Percentiles rank a stretch among this genome's conserved stretches.
These are phyloP conservation scores for Colletotrichum lini DNA, from an alignment of 2,329 filamentous ascomycete genomes.

Conservation along the genomic window DNA sequence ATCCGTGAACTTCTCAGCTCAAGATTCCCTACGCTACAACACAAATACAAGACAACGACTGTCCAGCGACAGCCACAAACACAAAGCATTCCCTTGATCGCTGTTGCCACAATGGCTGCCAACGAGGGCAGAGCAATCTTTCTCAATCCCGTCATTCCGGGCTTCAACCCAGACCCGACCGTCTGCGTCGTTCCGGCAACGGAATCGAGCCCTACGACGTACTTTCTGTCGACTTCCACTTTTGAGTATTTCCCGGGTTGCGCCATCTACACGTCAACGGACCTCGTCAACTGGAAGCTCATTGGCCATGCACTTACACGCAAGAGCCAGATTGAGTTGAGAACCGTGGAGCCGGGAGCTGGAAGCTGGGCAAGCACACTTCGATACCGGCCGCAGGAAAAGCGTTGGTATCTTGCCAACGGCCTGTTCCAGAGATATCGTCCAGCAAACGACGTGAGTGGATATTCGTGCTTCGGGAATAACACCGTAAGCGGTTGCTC, in stretches of 20 bases:
- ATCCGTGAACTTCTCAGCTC: neutral
- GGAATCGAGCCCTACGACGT: conserved; percentile 52
- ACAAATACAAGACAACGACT: neutral
- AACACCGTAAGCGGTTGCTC: neutral
- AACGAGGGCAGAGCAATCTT: conserved; percentile 46
- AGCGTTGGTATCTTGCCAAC: conserved; percentile 62
- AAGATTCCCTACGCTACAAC: neutral
- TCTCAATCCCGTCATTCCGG: conserved; percentile 68
- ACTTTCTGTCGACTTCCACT: conserved; percentile 72
- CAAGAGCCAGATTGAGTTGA: conserved; percentile 65
- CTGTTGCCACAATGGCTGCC: neutral
- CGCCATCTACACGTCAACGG: conserved; percentile 71
- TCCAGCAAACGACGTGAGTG: conserved; percentile 49
- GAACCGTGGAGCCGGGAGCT: conserved; percentile 65
- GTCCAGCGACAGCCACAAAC: neutral
- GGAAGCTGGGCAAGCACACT: conserved; percentile 65
- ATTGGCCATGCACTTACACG: conserved; percentile 67
- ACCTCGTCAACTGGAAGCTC: conserved; percentile 67
- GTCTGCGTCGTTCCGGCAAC: conserved; percentile 54
- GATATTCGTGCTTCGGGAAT: neutral
- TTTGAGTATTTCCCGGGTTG: conserved; percentile 75
- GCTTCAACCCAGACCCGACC: conserved; percentile 75
- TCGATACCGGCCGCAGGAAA: conserved; percentile 56
- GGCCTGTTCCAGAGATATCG: conserved; percentile 61
- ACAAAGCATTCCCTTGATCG: neutral